Conservation (phyloP, 2,329 filamentous ascomycete genomes). For the Colletotrichum trifolii region DNA sequence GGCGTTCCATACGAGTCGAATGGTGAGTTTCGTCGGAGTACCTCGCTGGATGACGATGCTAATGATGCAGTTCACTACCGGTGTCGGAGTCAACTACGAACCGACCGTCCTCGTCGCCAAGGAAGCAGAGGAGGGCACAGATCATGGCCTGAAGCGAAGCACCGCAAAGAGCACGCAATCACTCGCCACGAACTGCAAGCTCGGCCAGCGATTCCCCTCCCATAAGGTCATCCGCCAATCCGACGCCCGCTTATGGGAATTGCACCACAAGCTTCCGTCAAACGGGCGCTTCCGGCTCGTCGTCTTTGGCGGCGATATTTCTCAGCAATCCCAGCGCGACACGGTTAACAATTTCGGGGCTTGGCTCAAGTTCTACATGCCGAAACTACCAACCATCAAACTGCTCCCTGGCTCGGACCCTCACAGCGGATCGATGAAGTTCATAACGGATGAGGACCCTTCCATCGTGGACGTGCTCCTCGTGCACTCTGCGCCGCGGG, state of each 20-base stretch:
- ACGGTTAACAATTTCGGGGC: conserved; percentile 60
- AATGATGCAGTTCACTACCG: conserved; percentile 35
- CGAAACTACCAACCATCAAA: conserved; percentile 25
- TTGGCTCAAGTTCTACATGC: conserved; percentile 44
- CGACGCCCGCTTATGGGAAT: conserved; percentile 65
- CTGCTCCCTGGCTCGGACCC: conserved; percentile 27
- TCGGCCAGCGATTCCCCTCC: conserved; percentile 70
- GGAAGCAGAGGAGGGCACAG: conserved; percentile 47
- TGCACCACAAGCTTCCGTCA: conserved; percentile 67
- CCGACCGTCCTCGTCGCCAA: conserved; percentile 67
- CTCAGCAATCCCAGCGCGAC: conserved; percentile 51
- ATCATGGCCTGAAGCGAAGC: conserved; percentile 55
- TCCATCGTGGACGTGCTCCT: conserved; percentile 63
- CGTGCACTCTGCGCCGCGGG: conserved; percentile 66
- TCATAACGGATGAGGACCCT: conserved; percentile 47
- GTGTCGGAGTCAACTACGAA: conserved; percentile 64
- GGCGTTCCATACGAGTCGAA: conserved; percentile 67
- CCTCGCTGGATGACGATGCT: not conserved
- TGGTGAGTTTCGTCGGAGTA: conserved; percentile 39
- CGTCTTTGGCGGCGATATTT: conserved; percentile 71
- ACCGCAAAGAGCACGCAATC: conserved; percentile 48
- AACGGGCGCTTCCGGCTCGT: conserved; percentile 69
- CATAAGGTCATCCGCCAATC: conserved; percentile 70
- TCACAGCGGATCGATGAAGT: conserved; percentile 24
- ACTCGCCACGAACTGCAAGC: conserved; percentile 56